Percentiles rank a stretch among this genome's conserved stretches.
These are phyloP conservation scores for Akanthomyces uredinophilus DNA, from an alignment of 2,329 filamentous ascomycete genomes.

Conservation along the genomic window DNA sequence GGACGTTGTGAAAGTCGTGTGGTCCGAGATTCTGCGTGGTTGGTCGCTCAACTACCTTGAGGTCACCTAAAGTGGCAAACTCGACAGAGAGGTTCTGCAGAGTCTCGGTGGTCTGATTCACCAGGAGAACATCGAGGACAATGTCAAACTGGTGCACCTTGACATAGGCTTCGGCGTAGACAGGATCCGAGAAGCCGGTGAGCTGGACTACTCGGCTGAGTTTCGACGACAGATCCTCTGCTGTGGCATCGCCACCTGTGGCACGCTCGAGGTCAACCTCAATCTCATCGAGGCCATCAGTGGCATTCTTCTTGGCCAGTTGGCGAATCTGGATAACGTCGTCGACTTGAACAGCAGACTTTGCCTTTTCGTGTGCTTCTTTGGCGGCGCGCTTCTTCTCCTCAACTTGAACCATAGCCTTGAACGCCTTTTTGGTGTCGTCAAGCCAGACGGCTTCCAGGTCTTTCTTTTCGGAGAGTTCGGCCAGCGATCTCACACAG, in stretches of 20 bases:
- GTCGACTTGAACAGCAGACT: slow-evolving; percentile 90
- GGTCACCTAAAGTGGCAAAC: slow-evolving; percentile 94
- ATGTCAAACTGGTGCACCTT: slow-evolving; percentile 99
- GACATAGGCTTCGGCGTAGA: slow-evolving; percentile 98
- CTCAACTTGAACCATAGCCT: slow-evolving; percentile 93
- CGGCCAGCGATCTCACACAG: slow-evolving; percentile 85
- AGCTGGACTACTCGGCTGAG: slow-evolving; percentile 94
- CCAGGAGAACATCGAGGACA: slow-evolving; percentile 88
- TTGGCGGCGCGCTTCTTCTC: slow-evolving; percentile 97
- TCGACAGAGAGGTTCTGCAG: slow-evolving; percentile 96
- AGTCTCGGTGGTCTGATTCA: slow-evolving; percentile 96
- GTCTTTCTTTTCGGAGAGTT: slow-evolving; percentile 85
- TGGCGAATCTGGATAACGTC: slow-evolving; percentile 92
- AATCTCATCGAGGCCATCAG: slow-evolving; percentile 77
- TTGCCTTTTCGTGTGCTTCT: slow-evolving; percentile 86
- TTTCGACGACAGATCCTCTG: slow-evolving; percentile 88
- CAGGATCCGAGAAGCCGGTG: slow-evolving; percentile 95
- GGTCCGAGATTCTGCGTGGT: slow-evolving; percentile 93
- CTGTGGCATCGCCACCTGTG: slow-evolving; percentile 77
- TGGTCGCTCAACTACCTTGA: slow-evolving; percentile 95
- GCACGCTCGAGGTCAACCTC: slow-evolving; percentile 89
- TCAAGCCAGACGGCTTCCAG: slow-evolving; percentile 89
- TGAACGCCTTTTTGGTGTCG: slow-evolving; percentile 92
- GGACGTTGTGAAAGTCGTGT: slow-evolving; percentile 96
- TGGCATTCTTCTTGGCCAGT: slow-evolving; percentile 81